Percentiles rank a stretch among this genome's conserved stretches.
Evolutionary conservation across 2,329 filamentous ascomycete genomes (phyloP).

Genomic region (Ascochyta koolunga): DNA sequence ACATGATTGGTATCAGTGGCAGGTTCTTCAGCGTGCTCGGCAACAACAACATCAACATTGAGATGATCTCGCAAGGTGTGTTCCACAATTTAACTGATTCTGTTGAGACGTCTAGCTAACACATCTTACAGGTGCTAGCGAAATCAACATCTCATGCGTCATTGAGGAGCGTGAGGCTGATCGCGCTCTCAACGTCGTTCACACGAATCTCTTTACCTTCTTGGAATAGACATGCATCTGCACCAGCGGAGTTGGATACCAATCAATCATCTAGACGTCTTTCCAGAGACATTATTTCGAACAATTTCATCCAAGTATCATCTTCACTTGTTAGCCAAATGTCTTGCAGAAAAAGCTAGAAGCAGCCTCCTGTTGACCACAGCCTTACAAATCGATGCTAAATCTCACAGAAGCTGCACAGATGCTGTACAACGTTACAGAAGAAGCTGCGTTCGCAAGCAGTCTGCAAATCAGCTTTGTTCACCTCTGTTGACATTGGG

Average conservation of each 20-base stretch:
- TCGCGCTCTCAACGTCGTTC: slow-evolving; percentile 91
- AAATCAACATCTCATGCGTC: slow-evolving; percentile 99
- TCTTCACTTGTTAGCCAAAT: neutral
- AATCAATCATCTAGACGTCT: slow-evolving; percentile 15
- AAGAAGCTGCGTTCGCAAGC: neutral
- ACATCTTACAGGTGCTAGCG: slow-evolving; percentile 76
- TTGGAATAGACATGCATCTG: slow-evolving; percentile 65
- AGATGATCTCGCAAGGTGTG: slow-evolving; percentile 98
- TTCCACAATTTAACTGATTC: neutral
- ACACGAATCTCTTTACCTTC: slow-evolving; percentile 96
- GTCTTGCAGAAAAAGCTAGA: neutral
- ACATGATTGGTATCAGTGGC: slow-evolving; percentile 90
- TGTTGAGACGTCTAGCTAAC: neutral
- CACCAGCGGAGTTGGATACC: slow-evolving; percentile 35
- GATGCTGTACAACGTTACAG: neutral
- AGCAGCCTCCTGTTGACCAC: neutral
- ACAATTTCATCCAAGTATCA: neutral
- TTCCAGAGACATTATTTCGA: neutral
- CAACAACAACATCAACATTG: slow-evolving; percentile 93
- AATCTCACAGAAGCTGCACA: neutral
- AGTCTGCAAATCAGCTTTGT: neutral
- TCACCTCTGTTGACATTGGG: neutral
- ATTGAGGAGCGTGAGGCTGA: slow-evolving; percentile 91
- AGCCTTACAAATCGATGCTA: neutral
- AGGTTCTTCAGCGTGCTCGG: slow-evolving; percentile 94